Evolutionary conservation across 164 flowering plant species (phyloP), one percentile per base, ranked within the genome.

Genomic region (Umbellularia californica): DNA sequence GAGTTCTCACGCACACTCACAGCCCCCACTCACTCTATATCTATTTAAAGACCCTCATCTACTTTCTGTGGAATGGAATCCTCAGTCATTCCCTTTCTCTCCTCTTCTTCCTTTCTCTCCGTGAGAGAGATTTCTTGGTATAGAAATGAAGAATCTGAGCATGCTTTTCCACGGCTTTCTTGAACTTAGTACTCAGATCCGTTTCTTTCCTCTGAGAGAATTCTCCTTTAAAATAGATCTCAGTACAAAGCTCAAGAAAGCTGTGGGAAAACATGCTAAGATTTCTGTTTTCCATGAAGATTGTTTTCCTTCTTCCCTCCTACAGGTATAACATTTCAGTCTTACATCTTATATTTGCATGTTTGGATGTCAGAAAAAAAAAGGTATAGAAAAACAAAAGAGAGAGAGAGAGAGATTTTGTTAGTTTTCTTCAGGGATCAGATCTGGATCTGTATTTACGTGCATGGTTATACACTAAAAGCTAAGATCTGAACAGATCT

Each of bases 121-220:
- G 47, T 14, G 9, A 9, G 50, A 27, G n/a, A 9, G 50, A 27
- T 71, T 12, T 62, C 17, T n/a, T 2, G 58, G 50, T 10, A 50
- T 17, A 2, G 13, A 63, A 13, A 55, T 4, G 63, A 51, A 73
- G 52, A 78, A 75, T 77, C 78, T 65, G 73, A 73, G 75, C 85
- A 81, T 83, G 85, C 79, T 83, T 79, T 83, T 81, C 85, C 85
- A 83, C 85, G 82, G 85, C 85, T 83, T 83, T 83, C 85, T 83
- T 83, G 85, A 83, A 81, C 85, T 83, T 78, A 70, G 85, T 72
- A 79, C 81, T 64, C 51, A 68, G 79, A 60, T 41, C 66, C n/a
- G 62, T 58, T 66, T 74, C 70, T 74, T 3, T 66, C 69, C 15
- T 66, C n/a, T 68, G 5, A 12, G 5, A 12, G 50, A 2, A 58